Conservation (phyloP, 768 basidiomycete genomes). For the Leccinum fibrillosum region DNA sequence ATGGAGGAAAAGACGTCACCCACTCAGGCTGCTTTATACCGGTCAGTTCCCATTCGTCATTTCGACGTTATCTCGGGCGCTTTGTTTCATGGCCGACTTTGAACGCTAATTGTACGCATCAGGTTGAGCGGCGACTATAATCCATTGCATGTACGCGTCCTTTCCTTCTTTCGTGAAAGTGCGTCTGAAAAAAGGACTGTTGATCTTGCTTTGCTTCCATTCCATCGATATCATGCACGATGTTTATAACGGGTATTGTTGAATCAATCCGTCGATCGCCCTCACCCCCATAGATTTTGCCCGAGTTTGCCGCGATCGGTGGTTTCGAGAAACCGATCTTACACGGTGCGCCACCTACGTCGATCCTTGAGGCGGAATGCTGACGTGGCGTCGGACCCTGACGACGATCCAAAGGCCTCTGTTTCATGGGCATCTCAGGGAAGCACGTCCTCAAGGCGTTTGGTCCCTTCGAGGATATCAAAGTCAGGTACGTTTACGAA, state of each 20-base stretch:
- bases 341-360: conserved; percentile 44
- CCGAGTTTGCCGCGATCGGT: conserved; percentile 92
- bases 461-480: conserved; percentile 88
- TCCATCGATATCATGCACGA: not conserved
- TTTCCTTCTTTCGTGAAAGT: not conserved
- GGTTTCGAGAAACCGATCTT: conserved; percentile 90
- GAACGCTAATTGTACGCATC: not conserved
- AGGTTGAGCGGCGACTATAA: conserved; percentile 91
- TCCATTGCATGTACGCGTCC: conserved; percentile 70
- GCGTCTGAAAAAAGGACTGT: not conserved
- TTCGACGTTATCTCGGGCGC: not conserved
- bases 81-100: conserved; percentile 2
- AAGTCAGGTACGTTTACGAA: conserved; percentile 65
- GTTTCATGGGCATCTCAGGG: conserved; percentile 88
- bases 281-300: conserved; percentile 60
- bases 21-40: conserved; percentile 87
- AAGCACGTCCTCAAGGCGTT: conserved; percentile 90
- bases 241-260: not conserved
- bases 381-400: not conserved
- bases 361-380: no score
- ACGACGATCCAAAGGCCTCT: conserved; percentile 52
- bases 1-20: conserved; percentile 83
- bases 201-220: not conserved
- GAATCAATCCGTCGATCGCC: conserved; percentile 3
- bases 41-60: conserved; percentile 44